Conservation (phyloP, 305 asterid genomes). For the Fraxinus albicans region DNA sequence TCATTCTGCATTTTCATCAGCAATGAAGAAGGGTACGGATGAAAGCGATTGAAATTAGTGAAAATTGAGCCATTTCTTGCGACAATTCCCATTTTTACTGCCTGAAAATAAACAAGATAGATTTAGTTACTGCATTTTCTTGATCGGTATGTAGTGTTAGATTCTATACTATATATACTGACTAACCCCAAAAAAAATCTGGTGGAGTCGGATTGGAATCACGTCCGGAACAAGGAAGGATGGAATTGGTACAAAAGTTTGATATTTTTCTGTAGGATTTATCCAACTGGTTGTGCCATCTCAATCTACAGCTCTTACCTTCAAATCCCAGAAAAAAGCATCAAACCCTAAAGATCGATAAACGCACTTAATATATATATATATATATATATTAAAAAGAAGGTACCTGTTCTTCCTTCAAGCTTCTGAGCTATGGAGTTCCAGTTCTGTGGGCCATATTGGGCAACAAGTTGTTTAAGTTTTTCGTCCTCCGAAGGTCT, state of each 20-base stretch:
- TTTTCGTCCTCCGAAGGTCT: constrained; percentile 51
- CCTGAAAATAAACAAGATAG: neutral
- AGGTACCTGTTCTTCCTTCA: constrained; percentile 45
- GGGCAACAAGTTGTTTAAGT: constrained; percentile 41
- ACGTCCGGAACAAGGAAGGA: neutral
- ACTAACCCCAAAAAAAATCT: neutral
- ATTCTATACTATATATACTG: neutral
- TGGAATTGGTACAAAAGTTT: neutral
- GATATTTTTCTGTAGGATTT: constrained; percentile 26
- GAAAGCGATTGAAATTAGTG: neutral
- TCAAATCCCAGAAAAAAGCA: neutral
- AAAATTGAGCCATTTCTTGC: neutral
- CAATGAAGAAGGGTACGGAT: neutral
- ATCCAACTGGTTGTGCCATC: constrained; percentile 59
- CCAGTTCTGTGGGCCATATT: constrained; percentile 58
- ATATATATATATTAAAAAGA: too few species aligned
- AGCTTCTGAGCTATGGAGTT: constrained; percentile 45
- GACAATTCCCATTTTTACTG: neutral
- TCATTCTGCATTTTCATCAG: neutral
- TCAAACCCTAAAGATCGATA: neutral
- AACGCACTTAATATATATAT: too few species aligned
- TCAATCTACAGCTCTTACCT: constrained; percentile 64
- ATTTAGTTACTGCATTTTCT: constrained; percentile 7
- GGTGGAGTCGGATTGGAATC: neutral
- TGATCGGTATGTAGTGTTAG: neutral